Percentiles rank a stretch among this genome's conserved stretches.
phyloP scores from a whole-genome alignment of 176 grass and related monocot genomes.

The Chloris gayana region DNA sequence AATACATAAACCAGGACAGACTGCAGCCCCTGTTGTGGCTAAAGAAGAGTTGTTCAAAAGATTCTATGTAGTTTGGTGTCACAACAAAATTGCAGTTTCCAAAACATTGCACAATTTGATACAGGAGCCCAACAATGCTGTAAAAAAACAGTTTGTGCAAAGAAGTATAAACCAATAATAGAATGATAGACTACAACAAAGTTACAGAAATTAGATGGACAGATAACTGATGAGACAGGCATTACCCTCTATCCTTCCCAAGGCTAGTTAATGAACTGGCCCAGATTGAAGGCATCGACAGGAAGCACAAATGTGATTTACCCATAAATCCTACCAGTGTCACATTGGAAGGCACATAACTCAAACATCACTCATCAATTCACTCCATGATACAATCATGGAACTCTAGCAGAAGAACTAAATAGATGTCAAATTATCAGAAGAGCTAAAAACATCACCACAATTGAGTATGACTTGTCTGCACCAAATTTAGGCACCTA shows the following conservation, averaged over 20 bases:
- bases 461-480: neutral
- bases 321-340: neutral
- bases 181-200: neutral
- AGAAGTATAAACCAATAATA: neutral
- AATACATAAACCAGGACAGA: neutral
- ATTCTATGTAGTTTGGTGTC: neutral
- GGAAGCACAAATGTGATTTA: conserved; percentile 13
- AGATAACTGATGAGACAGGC: neutral
- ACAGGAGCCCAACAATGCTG: neutral
- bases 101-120: neutral
- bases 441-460: neutral
- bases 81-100: neutral
- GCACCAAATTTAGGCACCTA: neutral
- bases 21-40: neutral
- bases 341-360: neutral
- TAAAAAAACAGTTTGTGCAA: conserved; percentile 3
- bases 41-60: neutral
- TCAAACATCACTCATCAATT: neutral
- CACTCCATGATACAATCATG: neutral
- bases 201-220: neutral
- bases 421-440: neutral
- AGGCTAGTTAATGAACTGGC: neutral
- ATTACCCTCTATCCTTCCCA: neutral
- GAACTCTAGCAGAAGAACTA: conserved; percentile 1
- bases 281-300: neutral